Evolutionary conservation across 2,329 filamentous ascomycete genomes (phyloP).

Genomic region (Pseudocercospora pini-densiflorae): DNA sequence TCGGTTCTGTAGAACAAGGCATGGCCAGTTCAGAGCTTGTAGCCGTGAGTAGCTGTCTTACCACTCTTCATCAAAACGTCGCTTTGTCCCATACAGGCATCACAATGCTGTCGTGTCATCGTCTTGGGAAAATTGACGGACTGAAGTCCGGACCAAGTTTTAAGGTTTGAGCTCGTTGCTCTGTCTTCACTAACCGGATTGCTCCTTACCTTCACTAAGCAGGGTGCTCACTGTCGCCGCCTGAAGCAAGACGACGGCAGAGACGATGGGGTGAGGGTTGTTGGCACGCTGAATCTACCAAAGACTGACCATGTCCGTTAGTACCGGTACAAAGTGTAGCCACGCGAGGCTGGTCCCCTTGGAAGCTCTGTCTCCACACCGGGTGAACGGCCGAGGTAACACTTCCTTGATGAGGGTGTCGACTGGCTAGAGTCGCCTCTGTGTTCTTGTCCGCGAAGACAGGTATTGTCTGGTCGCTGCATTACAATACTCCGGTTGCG

Average conservation of each 20-base stretch:
- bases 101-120: background rate
- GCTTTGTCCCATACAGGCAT: background rate
- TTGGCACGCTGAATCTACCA: too few species aligned
- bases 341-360: background rate
- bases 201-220: too few species aligned
- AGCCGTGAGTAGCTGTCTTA: background rate
- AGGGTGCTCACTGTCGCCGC: too few species aligned
- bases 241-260: too few species aligned
- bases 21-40: too few species aligned
- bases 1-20: too few species aligned
- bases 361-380: conserved; percentile 6
- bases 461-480: too few species aligned
- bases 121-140: background rate
- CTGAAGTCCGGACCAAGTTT: background rate
- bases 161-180: background rate
- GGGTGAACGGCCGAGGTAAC: conserved; percentile 20
- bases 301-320: too few species aligned
- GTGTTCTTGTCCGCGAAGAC: background rate
- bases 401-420: background rate
- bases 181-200: too few species aligned
- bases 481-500: background rate
- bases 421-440: background rate
- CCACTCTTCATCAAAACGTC: background rate
- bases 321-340: too few species aligned
- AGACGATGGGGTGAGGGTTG: too few species aligned